Base-by-base conservation (phyloP, 177 flowering plant genomes). In the Tripterygium wilfordii region DNA sequence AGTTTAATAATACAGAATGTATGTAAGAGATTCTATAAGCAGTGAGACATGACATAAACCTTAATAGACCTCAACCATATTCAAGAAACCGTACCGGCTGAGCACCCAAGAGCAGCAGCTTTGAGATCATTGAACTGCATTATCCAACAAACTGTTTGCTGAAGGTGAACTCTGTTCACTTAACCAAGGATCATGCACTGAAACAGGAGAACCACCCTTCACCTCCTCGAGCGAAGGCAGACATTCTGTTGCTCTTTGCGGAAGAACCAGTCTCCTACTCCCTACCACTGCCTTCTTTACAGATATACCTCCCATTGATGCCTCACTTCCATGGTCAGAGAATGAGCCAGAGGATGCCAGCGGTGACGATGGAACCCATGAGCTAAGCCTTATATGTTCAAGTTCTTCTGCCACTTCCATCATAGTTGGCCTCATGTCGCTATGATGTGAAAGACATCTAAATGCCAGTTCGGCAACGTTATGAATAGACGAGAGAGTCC, bases 341-440 rank as follows among this genome's bases (percentile, higher is more conserved):
- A 74, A 74, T 13, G 85, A 75, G 41, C 65, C 60, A 31, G 72
- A 52, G 14, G 84, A 82, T 3, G 52, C 73, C 19, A 45, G 45
- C 8, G 91, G 71, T 3, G 85, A 79, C 16, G 53, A n/a, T n/a
- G 83, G 71, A 9, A 71, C 64, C 89, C 88, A 79, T 15, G 74
- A 71, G 41, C 88, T 84, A 13, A 68, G 66, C 68, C 74, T 68
- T 27, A 88, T 74, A n/a, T 73, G 64, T 23, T 90, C 91, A 10
- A 90, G 72, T 60, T 90, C 96, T 23, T 79, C 80, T 16, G 94
- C 94, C 31, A 82, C 91, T 59, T 87, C 96, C 56, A 58, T 65
- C 97, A 90, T 90, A 0, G 96, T 74, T 32, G 97, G 97, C 58
- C 97, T 82, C 82, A 78, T 74, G 58, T 90, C 97, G 26, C 80